Percentiles rank a stretch among this genome's conserved stretches.
These are phyloP conservation scores for Prunus yedoensis DNA, from an alignment of 331 rosid genomes.

Conservation along the genomic window DNA sequence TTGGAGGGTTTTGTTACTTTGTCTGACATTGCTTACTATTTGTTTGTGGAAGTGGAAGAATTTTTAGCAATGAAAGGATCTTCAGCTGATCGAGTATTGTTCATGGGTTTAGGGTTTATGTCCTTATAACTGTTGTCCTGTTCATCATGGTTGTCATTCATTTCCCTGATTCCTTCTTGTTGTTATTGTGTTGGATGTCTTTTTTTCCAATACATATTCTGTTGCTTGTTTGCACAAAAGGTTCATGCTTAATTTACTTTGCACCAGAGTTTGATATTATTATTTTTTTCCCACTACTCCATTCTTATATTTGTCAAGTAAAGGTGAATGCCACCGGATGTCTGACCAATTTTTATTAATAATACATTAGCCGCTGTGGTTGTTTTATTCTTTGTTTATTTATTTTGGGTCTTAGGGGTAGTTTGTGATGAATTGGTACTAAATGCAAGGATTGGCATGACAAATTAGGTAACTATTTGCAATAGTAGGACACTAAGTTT, in stretches of 20 bases:
- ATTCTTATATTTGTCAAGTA: background rate
- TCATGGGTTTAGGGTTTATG: background rate
- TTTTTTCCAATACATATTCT: too few species aligned
- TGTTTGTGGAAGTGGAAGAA: background rate
- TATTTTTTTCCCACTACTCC: background rate
- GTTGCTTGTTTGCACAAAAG: background rate
- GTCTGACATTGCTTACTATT: background rate
- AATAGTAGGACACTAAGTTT: background rate
- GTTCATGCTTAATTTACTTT: background rate
- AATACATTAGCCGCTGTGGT: too few species aligned
- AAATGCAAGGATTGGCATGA: background rate
- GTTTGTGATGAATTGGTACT: background rate
- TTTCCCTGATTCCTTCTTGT: background rate
- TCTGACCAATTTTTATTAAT: background rate
- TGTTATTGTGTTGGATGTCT: too few species aligned
- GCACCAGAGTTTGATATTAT: background rate
- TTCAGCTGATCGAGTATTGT: background rate
- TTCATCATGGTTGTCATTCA: background rate
- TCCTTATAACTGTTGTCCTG: background rate
- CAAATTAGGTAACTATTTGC: background rate
- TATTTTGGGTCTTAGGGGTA: background rate
- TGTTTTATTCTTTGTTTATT: background rate
- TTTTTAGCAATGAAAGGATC: background rate
- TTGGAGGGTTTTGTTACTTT: background rate
- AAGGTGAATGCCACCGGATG: background rate